These are phyloP conservation scores for Saksenaea oblongispora DNA, from an alignment of 371 early-diverging fungal genomes.

Conservation along the genomic window DNA sequence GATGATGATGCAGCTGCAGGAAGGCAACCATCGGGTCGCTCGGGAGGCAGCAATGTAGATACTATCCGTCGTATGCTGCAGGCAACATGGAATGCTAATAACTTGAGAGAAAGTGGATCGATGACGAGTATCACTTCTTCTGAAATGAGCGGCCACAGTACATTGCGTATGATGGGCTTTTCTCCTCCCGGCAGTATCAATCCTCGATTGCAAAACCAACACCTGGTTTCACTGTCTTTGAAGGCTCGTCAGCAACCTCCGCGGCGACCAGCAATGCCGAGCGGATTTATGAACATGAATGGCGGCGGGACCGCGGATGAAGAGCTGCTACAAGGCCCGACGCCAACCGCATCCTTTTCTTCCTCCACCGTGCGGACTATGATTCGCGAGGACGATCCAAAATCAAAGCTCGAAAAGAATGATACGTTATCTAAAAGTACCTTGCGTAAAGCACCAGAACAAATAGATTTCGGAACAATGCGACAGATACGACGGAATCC, in stretches of 20 bases:
- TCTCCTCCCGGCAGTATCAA: slow-evolving; percentile 32
- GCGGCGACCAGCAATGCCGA: slow-evolving; percentile 28
- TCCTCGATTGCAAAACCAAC: slow-evolving; percentile 33
- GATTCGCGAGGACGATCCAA: slow-evolving; percentile 37
- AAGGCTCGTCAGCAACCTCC: slow-evolving; percentile 12
- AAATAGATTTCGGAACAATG: background rate
- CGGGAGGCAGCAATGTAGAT: slow-evolving; percentile 25
- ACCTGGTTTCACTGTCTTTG: slow-evolving; percentile 25
- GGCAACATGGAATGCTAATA: slow-evolving; percentile 34
- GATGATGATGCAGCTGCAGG: background rate
- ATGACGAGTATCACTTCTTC: slow-evolving; percentile 21
- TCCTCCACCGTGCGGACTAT: slow-evolving; percentile 45
- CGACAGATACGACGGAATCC: background rate
- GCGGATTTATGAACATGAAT: slow-evolving; percentile 19
- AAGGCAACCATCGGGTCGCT: background rate
- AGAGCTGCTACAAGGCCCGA: slow-evolving; percentile 8
- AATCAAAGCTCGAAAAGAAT: background rate
- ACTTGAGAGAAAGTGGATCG: slow-evolving; percentile 30
- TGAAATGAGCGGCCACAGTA: slow-evolving; percentile 7
- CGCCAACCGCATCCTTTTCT: slow-evolving; percentile 37
- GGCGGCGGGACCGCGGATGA: slow-evolving; percentile 3
- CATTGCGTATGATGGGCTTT: slow-evolving; percentile 11
- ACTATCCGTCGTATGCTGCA: slow-evolving; percentile 39
- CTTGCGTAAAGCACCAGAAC: background rate
- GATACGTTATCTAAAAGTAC: background rate